Evolutionary conservation across 1,284 basidiomycete genomes (phyloP), one percentile per base, ranked within the genome.

Genomic region (Ganoderma sinense): DNA sequence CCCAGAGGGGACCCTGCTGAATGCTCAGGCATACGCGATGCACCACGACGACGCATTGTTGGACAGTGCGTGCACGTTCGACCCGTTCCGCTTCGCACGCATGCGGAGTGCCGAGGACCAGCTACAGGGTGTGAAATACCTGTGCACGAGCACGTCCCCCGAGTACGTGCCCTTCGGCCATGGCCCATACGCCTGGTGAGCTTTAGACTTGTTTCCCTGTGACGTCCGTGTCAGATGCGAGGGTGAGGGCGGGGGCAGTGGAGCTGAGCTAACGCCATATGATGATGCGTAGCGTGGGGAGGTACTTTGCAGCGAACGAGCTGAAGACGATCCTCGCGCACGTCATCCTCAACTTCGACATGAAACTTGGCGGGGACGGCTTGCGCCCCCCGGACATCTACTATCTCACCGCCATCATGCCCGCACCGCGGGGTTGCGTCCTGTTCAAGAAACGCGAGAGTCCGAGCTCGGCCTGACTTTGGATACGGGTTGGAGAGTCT

Each of bases 281-380:
- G n/a, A n/a, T n/a, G n/a, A n/a, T n/a, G n/a, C n/a, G 2, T 63
- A 80, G 84, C 69, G 84, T 84, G 2, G 85, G 84, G 0, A 79
- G 85, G 6, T 86, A 84, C 77, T 86, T 87, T 71, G 85, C 85
- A 0, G 81, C 80, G 14, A 82, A 79, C 67, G 82, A 83, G 73
- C 75, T 87, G 41, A 87, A 87, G 74, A 76, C 79, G 1, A 82
- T 87, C 78, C 72, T 87, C 36, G 84, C 83, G 8, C 78, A 86
- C 65, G 73, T 86, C 16, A 69, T 87, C 5, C 39, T 84, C 41
- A 83, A 81, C 61, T 87, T 87, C 73, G 86, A 87, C 68, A 69
- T 87, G 40, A 85, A 84, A 75, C 71, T 85, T 29, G 78, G 77
- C 64, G 76, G 77, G 3, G 79, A 78, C n/a, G 76, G 76, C 4